Conservation (phyloP, 1,139 yeast species). For the Diutina rugosa region DNA sequence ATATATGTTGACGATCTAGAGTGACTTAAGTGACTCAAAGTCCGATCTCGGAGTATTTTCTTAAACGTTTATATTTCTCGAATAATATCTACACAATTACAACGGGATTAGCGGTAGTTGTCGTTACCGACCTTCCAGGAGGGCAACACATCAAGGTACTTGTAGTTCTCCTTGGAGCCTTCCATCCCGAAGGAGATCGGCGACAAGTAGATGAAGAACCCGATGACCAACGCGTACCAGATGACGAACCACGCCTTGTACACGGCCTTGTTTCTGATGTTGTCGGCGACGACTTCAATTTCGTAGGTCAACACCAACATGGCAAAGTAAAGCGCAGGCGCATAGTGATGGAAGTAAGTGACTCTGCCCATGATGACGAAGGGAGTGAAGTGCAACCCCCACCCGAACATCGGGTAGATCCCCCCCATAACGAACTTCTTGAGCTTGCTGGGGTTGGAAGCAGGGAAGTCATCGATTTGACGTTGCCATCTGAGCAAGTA, state of each 20-base stretch:
- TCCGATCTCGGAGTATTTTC: no score
- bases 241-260: conserved; percentile 17
- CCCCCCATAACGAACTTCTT: conserved; percentile 58
- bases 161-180: conserved; percentile 59
- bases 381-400: conserved; percentile 89
- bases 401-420: conserved; percentile 81
- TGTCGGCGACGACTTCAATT: conserved; percentile 48
- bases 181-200: conserved; percentile 85
- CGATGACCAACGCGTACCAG: conserved; percentile 41
- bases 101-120: not conserved
- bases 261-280: conserved; percentile 20
- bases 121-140: conserved; percentile 44
- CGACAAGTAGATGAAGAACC: conserved; percentile 59
- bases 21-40: no score
- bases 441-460: conserved; percentile 18
- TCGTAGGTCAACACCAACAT: conserved; percentile 69
- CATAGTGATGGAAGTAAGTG: conserved; percentile 91
- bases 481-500: conserved; percentile 88
- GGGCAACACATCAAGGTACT: conserved; percentile 60
- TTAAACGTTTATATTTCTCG: not conserved
- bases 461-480: conserved; percentile 58
- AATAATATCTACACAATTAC: not conserved
- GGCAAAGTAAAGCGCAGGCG: conserved; percentile 95
- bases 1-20: no score
- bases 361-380: conserved; percentile 94